Percentiles rank a stretch among this genome's conserved stretches.
Evolutionary conservation across 257 asterid genomes (phyloP).

Genomic region (Solanum medicagineum): DNA sequence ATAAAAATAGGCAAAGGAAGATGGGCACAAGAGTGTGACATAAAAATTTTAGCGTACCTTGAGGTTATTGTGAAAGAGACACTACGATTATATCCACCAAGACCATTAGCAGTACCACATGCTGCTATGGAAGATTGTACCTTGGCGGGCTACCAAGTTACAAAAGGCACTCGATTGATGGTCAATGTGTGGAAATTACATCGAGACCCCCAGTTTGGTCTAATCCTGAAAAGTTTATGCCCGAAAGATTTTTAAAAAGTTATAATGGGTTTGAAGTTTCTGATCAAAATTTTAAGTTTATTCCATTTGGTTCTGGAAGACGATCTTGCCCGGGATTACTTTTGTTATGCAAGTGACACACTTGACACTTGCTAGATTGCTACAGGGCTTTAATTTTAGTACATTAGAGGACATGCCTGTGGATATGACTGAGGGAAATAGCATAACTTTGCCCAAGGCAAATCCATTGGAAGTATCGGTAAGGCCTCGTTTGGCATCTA

Average conservation of each 20-base stretch:
- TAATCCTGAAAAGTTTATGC: neutral
- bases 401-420: neutral
- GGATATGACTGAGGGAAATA: neutral
- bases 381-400: neutral
- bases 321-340: neutral
- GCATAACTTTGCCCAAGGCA: neutral
- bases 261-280: no score
- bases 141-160: neutral
- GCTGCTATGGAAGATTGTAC: neutral
- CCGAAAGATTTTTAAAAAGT: neutral
- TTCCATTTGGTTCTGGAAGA: neutral
- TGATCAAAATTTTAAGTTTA: neutral
- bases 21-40: neutral
- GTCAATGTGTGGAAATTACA: neutral
- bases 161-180: neutral
- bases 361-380: neutral
- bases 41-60: neutral
- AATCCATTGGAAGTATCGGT: neutral
- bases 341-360: neutral
- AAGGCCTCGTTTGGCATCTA: neutral
- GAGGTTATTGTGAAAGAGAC: neutral
- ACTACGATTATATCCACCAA: neutral
- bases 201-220: neutral
- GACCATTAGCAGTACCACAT: neutral
- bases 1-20: neutral